Base-by-base conservation (phyloP, 2,329 filamentous ascomycete genomes). In the Colletotrichum costaricense region DNA sequence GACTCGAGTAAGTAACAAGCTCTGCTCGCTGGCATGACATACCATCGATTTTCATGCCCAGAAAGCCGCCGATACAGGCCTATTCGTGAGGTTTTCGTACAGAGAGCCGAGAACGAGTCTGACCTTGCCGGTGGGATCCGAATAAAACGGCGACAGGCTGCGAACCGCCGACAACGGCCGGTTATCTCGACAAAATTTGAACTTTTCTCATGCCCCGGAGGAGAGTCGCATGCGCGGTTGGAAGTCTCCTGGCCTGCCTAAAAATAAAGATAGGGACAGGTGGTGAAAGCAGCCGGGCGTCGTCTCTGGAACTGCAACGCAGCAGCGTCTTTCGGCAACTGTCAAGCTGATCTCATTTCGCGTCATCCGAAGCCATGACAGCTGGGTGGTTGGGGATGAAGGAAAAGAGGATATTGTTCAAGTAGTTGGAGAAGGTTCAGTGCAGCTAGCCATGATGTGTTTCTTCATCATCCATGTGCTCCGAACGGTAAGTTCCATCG, bases 301-400 rank as follows among this genome's bases (percentile, higher is more conserved):
- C n/a, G 19, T 49, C 46, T 16, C 67, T 24, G 26, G 35, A 22
- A 30, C 52, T 7, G 12, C 38, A 54, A 28, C 38, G 38, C 24
- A 52, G 4, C 58, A 24, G 8, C 9, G 57, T 33, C 52, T 62
- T n/a, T 35, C 49, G 26, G 38, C 22, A 22, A 28, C 66, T 63
- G 33, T 33, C 24, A 55, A 55, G n/a, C 58, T 63, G 65, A 35
- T 65, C 55, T 14, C 24, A 55, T 65, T 26, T 26, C 33, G 49
- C 30, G n/a, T 73, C 60, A n/a, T 73, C 59, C 9, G 59, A 72
- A 64, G 38, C n/a, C 35, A 12, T 35, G 24, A 55, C 42, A 33
- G 55, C 55, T n/a, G 14, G 56, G n/a, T 49, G 59, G 52, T 56
- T 26, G 49, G 62, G 33, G 28, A 26, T 35, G 26, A 55, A 65